These are phyloP conservation scores for Ceratocystis cubensis DNA, from an alignment of 2,329 filamentous ascomycete species.

Conservation along the genomic window DNA sequence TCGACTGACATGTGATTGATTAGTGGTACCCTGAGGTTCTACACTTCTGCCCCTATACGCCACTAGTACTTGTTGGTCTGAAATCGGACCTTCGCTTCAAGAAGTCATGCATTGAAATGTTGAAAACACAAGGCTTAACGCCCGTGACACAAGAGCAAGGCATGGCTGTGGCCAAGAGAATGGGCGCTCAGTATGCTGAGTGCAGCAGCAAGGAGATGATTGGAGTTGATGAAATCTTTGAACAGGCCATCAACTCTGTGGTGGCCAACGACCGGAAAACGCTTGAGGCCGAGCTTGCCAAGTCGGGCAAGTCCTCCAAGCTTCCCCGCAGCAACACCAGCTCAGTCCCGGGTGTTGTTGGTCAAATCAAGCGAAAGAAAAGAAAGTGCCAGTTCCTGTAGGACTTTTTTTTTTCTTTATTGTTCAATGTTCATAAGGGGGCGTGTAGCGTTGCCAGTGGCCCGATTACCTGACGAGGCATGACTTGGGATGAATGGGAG, in stretches of 20 bases:
- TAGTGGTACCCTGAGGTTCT: constrained; percentile 99
- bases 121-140: constrained; percentile 93
- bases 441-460: not conserved
- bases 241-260: constrained; percentile 77
- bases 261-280: constrained; percentile 67
- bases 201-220: constrained; percentile 97
- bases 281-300: constrained; percentile 38
- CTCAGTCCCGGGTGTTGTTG: constrained; percentile 27
- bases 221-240: constrained; percentile 93
- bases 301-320: constrained; percentile 29
- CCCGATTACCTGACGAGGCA: constrained; percentile 11
- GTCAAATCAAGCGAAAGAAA: constrained; percentile 62
- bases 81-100: constrained; percentile 95
- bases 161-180: constrained; percentile 74
- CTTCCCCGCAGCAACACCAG: constrained; percentile 29
- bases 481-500: constrained; percentile 4
- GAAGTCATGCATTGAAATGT: constrained; percentile 93
- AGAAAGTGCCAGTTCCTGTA: constrained; percentile 70
- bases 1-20: not conserved
- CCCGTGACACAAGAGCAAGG: constrained; percentile 90
- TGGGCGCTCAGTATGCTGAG: constrained; percentile 93
- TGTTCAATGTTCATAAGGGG: constrained; percentile 13
- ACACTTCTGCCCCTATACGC: constrained; percentile 96
- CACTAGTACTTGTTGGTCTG: constrained; percentile 85
- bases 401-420: constrained; percentile 24